phyloP scores from a whole-genome alignment of 1,139 yeast species.

The Yamadazyma triangularis region DNA sequence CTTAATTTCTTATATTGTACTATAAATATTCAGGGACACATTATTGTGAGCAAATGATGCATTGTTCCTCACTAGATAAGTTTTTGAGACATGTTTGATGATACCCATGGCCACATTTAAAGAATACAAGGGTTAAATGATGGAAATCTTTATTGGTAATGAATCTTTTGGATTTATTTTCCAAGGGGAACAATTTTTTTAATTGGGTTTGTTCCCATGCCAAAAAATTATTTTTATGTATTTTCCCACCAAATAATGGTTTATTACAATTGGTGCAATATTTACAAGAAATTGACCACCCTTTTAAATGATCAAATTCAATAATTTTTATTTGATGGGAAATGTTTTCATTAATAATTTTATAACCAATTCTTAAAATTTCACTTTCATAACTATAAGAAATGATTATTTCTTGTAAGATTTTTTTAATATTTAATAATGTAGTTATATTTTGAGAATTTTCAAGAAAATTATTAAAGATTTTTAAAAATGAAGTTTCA shows the following conservation, averaged over 20 bases:
- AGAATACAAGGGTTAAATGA: slow-evolving; percentile 24
- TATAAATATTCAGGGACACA: slow-evolving; percentile 11
- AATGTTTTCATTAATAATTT: slow-evolving; percentile 52
- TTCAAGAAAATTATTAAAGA: slow-evolving; percentile 48
- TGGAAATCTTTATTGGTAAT: slow-evolving; percentile 5
- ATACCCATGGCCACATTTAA: slow-evolving; percentile 57
- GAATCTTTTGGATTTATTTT: slow-evolving; percentile 3
- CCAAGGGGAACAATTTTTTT: slow-evolving; percentile 8
- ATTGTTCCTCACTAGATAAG: slow-evolving; percentile 13
- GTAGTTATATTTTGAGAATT: slow-evolving; percentile 33
- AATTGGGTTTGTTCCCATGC: slow-evolving; percentile 47
- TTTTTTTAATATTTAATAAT: slow-evolving; percentile 54
- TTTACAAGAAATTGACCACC: slow-evolving; percentile 56
- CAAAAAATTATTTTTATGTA: slow-evolving; percentile 34
- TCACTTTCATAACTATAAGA: slow-evolving; percentile 64
- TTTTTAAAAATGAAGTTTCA: slow-evolving; percentile 40
- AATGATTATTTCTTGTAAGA: slow-evolving; percentile 58
- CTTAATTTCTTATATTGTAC: too few relatives aligned
- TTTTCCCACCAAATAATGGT: slow-evolving; percentile 52
- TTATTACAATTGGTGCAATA: slow-evolving; percentile 72
- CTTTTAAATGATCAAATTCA: slow-evolving; percentile 38
- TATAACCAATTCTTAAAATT: slow-evolving; percentile 49
- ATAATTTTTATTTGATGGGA: slow-evolving; percentile 40
- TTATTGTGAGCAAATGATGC: slow-evolving; percentile 8
- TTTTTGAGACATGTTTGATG: slow-evolving; percentile 55